These are phyloP conservation scores for Radiomyces spectabilis DNA, from an alignment of 192 early-diverging fungal genomes.

Conservation along the genomic window DNA sequence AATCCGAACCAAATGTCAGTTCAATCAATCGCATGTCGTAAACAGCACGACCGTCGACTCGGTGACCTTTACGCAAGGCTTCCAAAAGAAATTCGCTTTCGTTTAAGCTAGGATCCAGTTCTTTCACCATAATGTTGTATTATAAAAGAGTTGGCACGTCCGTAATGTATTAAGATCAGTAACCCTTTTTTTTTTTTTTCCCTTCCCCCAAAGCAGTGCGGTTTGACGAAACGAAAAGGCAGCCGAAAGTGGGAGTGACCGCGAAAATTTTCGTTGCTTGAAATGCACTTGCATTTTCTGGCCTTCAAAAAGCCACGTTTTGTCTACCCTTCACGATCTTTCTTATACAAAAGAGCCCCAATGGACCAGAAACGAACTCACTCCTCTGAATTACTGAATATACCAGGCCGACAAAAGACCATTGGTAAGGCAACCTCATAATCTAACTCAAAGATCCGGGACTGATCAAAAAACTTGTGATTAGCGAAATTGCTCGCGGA, in stretches of 20 bases:
- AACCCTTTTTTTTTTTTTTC: not conserved
- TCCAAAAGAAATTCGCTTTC: constrained; percentile 70
- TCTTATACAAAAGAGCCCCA: not conserved
- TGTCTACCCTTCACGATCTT: not conserved
- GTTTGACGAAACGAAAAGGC: not conserved
- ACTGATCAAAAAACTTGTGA: too few species aligned
- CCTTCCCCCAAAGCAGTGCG: not conserved
- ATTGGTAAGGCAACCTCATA: not conserved
- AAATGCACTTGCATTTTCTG: not conserved
- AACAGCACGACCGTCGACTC: constrained; percentile 73
- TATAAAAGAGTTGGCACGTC: not conserved
- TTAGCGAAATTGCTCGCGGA: not conserved
- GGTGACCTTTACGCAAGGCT: constrained; percentile 58
- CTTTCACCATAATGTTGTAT: constrained; percentile 30
- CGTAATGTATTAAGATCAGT: not conserved
- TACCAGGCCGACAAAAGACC: constrained; percentile 5
- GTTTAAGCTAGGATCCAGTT: constrained; percentile 36
- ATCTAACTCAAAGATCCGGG: too few species aligned
- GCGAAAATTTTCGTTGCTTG: not conserved
- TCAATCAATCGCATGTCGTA: constrained; percentile 66
- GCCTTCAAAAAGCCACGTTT: too few species aligned
- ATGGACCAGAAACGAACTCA: not conserved
- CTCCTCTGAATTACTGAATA: constrained; percentile 5
- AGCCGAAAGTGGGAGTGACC: not conserved
- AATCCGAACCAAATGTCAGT: constrained; percentile 60